Base-by-base conservation (phyloP, 2,329 filamentous ascomycete species). In the Fusarium graminum region DNA sequence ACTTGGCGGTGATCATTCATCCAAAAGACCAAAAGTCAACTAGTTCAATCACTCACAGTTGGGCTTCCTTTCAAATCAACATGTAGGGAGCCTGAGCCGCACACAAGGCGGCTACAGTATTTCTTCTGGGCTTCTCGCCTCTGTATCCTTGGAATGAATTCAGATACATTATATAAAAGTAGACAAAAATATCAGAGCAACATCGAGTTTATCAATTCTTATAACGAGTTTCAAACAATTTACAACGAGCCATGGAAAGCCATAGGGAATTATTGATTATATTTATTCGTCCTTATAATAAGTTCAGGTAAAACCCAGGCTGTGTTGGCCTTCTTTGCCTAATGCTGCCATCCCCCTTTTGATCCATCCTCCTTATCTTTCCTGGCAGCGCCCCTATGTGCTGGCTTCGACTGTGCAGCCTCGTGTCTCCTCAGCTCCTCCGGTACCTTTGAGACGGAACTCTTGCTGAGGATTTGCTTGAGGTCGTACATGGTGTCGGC, bases 401-500 rank as follows among this genome's bases (percentile, higher is more conserved):
- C 80, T 2, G 89, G 89, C 77, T 91, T 94, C 74, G 93, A 91
- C 80, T 97, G 93, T n/a, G 94, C 92, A 2, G 92, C 90, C 79
- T 97, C 93, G 75, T 97, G 94, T 70, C 94, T 90, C 74, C 91
- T 85, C 69, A 98, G 79, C 78, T 98, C 95, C 69, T 99, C 95
- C 0, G 95, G 94, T 26, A 99, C 91, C 75, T 92, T 90, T 4
- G 90, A 94, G 22, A 97, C 92, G 12, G 88, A 85, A 65, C 92
- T 95, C 86, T 98, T 98, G 74, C 87, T 90, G 30, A 99, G 87
- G 88, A 99, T 98, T 82, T 97, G 93, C 80, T 93, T 94, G 65
- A 99, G 82, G 76, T 99, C 95, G 77, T 97, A 97, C 85, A 98
- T 83, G 25, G 94, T 90, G 77, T 97, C 95, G 1, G 86, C 76